phyloP scores from a whole-genome alignment of 805 yeast species.

The Candida silvicultrix region DNA sequence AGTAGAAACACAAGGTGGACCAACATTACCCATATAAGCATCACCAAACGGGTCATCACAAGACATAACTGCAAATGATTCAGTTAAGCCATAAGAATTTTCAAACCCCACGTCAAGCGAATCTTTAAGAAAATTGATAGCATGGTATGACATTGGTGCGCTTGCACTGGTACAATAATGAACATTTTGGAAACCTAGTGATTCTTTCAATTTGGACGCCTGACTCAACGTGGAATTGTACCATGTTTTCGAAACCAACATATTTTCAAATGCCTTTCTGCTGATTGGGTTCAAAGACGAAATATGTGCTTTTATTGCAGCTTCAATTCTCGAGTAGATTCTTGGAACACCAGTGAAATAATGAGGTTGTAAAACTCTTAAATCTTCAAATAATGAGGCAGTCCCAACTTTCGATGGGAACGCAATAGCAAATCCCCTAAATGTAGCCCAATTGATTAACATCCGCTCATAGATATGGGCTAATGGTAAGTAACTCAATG shows the following conservation, averaged over 20 bases:
- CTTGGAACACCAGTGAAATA: constrained; percentile 49
- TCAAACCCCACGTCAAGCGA: constrained; percentile 36
- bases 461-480: constrained; percentile 57
- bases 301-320: constrained; percentile 30
- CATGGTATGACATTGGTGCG: constrained; percentile 53
- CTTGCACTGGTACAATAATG: constrained; percentile 38
- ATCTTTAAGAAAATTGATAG: constrained; percentile 47
- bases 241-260: constrained; percentile 8
- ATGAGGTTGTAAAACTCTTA: constrained; percentile 39
- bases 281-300: constrained; percentile 5
- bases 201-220: constrained; percentile 33
- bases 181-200: constrained; percentile 33
- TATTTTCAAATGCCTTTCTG: constrained; percentile 11
- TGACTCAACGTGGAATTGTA: constrained; percentile 1
- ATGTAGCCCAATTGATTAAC: constrained; percentile 24
- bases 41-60: constrained; percentile 31
- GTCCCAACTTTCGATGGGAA: constrained; percentile 41
- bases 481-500: constrained; percentile 42
- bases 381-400: constrained; percentile 42
- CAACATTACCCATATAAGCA: constrained; percentile 32
- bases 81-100: constrained; percentile 61
- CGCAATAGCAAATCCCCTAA: constrained; percentile 35
- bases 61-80: constrained; percentile 51
- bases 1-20: constrained; percentile 42
- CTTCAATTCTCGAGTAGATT: constrained; percentile 47